Conservation (phyloP, 1,284 basidiomycete species). For the Moniliophthora roreri region DNA sequence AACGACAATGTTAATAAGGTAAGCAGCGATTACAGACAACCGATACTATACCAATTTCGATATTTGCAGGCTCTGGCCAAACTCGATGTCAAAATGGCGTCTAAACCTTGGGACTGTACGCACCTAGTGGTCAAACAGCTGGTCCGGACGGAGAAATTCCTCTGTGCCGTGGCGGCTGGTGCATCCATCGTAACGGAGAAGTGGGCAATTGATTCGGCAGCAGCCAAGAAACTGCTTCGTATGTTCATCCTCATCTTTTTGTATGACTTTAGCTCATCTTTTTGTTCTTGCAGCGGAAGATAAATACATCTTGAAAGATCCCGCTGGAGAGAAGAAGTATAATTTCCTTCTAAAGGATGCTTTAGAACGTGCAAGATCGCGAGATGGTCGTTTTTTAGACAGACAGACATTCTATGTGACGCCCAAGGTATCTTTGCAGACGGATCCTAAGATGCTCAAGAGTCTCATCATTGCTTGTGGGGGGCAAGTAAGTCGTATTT, state of each 20-base stretch:
- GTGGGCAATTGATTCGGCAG: conserved; percentile 66
- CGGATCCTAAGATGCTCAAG: conserved; percentile 59
- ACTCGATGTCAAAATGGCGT: conserved; percentile 63
- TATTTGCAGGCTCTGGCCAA: conserved; percentile 51
- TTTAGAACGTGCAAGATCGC: conserved; percentile 52
- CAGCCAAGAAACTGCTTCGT: conserved; percentile 62
- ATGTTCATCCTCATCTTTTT: conserved; percentile 2
- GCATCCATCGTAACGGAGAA: conserved; percentile 62
- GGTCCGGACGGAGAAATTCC: conserved; percentile 81
- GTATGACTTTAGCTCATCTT: too few relatives aligned
- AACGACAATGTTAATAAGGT: conserved; percentile 57
- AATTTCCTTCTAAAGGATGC: conserved; percentile 61
- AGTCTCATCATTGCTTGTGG: conserved; percentile 66
- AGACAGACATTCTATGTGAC: conserved; percentile 76
- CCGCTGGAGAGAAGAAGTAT: conserved; percentile 61
- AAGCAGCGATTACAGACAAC: conserved; percentile 14
- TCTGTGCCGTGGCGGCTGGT: conserved; percentile 65
- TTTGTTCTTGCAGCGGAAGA: conserved; percentile 51
- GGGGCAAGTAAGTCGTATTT: conserved; percentile 55
- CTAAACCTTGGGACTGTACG: conserved; percentile 66
- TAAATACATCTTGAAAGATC: conserved; percentile 59
- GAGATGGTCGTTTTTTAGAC: conserved; percentile 53
- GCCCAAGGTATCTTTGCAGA: conserved; percentile 41
- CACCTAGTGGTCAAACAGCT: conserved; percentile 70
- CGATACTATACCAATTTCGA: conserved; percentile 4